phyloP scores from a whole-genome alignment of 345 rosid species.

The Odontarrhena argentea region DNA sequence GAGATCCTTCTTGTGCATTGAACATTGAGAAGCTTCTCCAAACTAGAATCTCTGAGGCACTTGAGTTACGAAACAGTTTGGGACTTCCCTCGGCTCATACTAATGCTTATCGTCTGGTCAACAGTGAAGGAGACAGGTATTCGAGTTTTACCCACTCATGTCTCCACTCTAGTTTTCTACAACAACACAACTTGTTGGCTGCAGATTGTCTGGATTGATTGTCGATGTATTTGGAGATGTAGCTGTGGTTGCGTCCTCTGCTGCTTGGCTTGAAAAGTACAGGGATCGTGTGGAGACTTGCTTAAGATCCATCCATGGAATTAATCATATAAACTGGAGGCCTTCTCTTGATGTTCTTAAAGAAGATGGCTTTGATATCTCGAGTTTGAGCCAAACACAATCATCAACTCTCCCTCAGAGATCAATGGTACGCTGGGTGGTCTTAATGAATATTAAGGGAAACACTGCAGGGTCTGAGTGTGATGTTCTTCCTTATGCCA shows the following conservation, averaged over 20 bases:
- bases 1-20: constrained; percentile 79
- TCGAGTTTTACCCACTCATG: background rate
- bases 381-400: constrained; percentile 48
- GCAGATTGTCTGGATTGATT: constrained; percentile 84
- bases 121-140: constrained; percentile 94
- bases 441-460: constrained; percentile 11
- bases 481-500: constrained; percentile 34
- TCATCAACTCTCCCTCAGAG: constrained; percentile 55
- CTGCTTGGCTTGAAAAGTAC: constrained; percentile 95
- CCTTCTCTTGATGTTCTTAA: constrained; percentile 83
- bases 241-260: constrained; percentile 94
- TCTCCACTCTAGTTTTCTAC: background rate
- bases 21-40: constrained; percentile 76
- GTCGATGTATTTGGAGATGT: constrained; percentile 86
- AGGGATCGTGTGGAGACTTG: constrained; percentile 62
- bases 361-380: constrained; percentile 78
- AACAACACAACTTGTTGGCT: background rate
- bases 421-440: constrained; percentile 58
- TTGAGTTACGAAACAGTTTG: constrained; percentile 57
- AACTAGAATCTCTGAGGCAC: constrained; percentile 68
- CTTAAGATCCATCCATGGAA: constrained; percentile 55
- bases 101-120: constrained; percentile 81
- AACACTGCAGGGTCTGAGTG: constrained; percentile 6
- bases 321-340: constrained; percentile 82
- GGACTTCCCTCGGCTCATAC: constrained; percentile 74